phyloP scores from a whole-genome alignment of 2,329 filamentous ascomycete genomes.

The Xylariaceae sp. region DNA sequence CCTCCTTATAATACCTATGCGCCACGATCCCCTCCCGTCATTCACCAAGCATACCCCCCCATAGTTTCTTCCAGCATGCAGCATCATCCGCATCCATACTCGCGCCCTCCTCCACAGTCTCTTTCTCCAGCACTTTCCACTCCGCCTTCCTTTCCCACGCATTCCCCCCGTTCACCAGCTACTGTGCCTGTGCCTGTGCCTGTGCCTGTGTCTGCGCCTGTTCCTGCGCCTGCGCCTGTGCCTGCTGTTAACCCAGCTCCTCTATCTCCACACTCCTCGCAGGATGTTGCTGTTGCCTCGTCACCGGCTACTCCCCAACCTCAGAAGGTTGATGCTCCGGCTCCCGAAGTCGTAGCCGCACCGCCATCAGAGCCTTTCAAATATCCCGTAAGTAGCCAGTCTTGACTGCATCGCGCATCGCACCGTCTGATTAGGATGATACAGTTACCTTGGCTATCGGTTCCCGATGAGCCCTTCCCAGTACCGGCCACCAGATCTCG shows the following conservation, averaged over 20 bases:
- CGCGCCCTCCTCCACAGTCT: conserved; percentile 37
- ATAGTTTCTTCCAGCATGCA: conserved; percentile 39
- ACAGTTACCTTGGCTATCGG: conserved; percentile 55
- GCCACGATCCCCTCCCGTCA: conserved; percentile 27
- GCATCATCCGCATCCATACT: conserved; percentile 40
- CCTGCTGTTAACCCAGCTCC: too few species aligned
- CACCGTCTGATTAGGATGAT: neutral
- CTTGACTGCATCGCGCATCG: neutral
- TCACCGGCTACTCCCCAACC: conserved; percentile 44
- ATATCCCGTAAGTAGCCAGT: conserved; percentile 43
- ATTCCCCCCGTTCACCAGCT: conserved; percentile 37
- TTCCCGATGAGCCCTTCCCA: conserved; percentile 48
- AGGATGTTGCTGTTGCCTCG: conserved; percentile 34
- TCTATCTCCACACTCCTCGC: too few species aligned
- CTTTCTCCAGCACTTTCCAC: conserved; percentile 51
- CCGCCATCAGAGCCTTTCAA: conserved; percentile 33
- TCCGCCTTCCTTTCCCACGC: conserved; percentile 41
- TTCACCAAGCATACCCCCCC: conserved; percentile 50
- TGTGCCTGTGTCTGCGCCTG: conserved; percentile 46
- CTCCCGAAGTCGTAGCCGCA: conserved; percentile 23
- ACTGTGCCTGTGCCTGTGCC: conserved; percentile 37
- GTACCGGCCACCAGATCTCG: conserved; percentile 35
- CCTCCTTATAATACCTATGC: conserved; percentile 40
- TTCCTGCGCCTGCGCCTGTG: conserved; percentile 47
- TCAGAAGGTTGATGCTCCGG: conserved; percentile 23